Evolutionary conservation across 768 basidiomycete species (phyloP).

Genomic region (Trametes cingulata): DNA sequence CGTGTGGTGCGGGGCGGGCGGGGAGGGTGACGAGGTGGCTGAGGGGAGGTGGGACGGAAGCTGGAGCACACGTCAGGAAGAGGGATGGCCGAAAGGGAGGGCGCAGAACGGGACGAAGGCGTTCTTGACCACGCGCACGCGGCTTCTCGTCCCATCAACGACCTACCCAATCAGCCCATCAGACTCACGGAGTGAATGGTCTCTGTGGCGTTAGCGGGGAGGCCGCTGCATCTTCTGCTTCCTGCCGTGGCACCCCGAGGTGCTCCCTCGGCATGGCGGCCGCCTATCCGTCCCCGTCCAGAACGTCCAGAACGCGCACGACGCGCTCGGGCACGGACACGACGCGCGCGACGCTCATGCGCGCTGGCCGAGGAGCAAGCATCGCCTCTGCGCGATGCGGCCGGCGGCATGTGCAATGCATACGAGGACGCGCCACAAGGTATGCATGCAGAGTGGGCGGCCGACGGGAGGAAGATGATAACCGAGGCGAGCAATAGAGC

Average conservation of each 20-base stretch:
- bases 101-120: slow-evolving; percentile 2
- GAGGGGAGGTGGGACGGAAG: slow-evolving; percentile 12
- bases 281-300: background rate
- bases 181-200: slow-evolving; percentile 18
- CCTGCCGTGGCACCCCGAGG: slow-evolving; percentile 21
- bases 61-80: slow-evolving; percentile 19
- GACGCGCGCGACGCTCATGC: too few species aligned
- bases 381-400: background rate
- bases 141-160: slow-evolving; percentile 25
- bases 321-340: too few species aligned
- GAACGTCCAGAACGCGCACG: too few species aligned
- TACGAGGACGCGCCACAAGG: slow-evolving; percentile 5
- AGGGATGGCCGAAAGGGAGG: slow-evolving; percentile 7
- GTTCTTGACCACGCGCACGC: slow-evolving; percentile 19
- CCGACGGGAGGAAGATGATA: slow-evolving; percentile 16
- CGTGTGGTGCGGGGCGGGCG: background rate
- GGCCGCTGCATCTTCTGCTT: slow-evolving; percentile 10
- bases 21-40: slow-evolving; percentile 10
- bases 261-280: slow-evolving; percentile 15
- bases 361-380: too few species aligned
- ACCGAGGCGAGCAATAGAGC: slow-evolving; percentile 10
- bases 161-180: slow-evolving; percentile 22
- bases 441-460: background rate
- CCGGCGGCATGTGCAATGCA: background rate
- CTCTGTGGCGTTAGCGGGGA: slow-evolving; percentile 23